Conservation (phyloP, 2,329 filamentous ascomycete species). For the Sclerotinia glacialis region DNA sequence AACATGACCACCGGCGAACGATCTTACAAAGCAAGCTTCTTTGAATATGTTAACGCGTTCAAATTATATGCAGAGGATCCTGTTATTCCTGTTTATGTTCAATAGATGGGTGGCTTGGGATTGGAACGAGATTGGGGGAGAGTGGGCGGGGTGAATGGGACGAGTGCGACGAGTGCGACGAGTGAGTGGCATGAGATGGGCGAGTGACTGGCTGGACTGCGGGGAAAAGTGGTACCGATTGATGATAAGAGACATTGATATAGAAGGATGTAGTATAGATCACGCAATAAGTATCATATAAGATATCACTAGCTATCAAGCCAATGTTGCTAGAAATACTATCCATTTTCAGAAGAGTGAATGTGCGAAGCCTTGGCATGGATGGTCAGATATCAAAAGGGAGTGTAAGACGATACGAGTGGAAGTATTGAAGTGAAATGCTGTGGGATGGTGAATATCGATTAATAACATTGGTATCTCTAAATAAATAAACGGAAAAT, state of each 20-base stretch:
- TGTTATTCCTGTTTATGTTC: constrained; percentile 31
- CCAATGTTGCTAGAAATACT: neutral
- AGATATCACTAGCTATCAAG: neutral
- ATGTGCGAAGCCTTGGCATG: too few species aligned
- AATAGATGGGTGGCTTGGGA: neutral
- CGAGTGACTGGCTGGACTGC: neutral
- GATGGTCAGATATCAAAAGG: too few species aligned
- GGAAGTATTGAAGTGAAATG: too few species aligned
- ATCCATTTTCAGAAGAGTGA: too few species aligned
- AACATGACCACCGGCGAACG: constrained; percentile 41
- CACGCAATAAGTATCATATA: too few species aligned
- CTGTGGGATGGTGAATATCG: neutral
- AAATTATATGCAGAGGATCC: constrained; percentile 34
- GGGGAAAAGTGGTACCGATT: neutral
- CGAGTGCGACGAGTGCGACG: neutral
- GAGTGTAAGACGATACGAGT: neutral
- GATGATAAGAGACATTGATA: neutral
- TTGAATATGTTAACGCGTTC: constrained; percentile 36
- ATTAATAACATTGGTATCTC: neutral
- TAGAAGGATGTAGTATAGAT: too few species aligned
- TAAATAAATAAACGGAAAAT: neutral
- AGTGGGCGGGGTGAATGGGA: neutral
- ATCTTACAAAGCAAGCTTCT: constrained; percentile 35
- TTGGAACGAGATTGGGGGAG: neutral
- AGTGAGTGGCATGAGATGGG: neutral